Evolutionary conservation across 768 basidiomycete genomes (phyloP), one percentile per base, ranked within the genome.

Genomic region (Strobilomyces confusus): DNA sequence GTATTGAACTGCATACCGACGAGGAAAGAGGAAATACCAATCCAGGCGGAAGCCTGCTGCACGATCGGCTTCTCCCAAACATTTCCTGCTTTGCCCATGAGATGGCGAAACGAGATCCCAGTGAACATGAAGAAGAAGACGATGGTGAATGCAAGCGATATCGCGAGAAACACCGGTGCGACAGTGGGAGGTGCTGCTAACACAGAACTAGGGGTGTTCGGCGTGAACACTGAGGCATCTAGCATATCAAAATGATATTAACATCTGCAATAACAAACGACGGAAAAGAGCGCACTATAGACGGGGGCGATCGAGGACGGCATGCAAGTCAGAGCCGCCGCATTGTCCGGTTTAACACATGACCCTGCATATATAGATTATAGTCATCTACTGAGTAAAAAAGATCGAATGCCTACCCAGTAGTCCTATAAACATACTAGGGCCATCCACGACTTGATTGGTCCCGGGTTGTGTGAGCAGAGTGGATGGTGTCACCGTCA

Each of bases 21-120:
- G 61, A 89, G 72, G 67, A 89, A 90, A n/a, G 86, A 85, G 53
- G 84, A 74, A 43, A 90, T 75, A 5, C 89, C 89, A 56, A 89
- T 75, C 86, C 88, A 90, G 14, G 87, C 84, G 12, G 83, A 82
- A 17, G 71, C 57, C 20, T 77, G 77, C 54, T 87, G 85, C 13
- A 86, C 58, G 32, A 74, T 53, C 0, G 86, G 85, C 30, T 75
- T 82, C 38, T 83, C 82, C 55, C 88, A 72, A 3, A 68, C 41
- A 3, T 69, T 72, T 25, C 77, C 69, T 32, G 80, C 57, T 65
- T 78, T 82, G 13, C 74, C 79, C 75, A 89, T 78, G 51, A 82
- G 78, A 53, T 81, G 79, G 32, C 85, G 81, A 66, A 88, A 80
- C 7, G 86, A 81, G 38, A 82, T 83, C 29, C 84, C 58, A 42